These are phyloP conservation scores for Uromyces viciae-fabae DNA, from an alignment of 1,284 basidiomycete species.

Conservation along the genomic window DNA sequence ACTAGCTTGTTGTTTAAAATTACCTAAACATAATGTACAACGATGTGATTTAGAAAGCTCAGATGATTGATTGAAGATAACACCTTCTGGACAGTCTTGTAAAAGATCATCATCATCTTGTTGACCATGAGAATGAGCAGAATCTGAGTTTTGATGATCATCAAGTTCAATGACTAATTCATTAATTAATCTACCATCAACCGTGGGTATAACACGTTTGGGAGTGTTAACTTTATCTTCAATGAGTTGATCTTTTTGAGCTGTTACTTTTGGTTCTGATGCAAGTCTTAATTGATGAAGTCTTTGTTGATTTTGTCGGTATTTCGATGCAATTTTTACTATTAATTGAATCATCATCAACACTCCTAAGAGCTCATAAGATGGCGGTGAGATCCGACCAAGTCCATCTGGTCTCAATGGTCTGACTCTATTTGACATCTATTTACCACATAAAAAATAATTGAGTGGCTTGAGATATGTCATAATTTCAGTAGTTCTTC, in stretches of 20 bases:
- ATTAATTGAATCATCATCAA: conserved; percentile 35
- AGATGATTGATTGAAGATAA: background rate
- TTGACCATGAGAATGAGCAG: no score
- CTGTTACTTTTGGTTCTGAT: background rate
- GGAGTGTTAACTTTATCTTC: background rate
- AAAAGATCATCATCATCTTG: background rate
- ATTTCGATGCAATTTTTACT: background rate
- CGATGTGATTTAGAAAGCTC: background rate
- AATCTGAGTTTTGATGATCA: background rate
- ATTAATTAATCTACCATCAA: conserved; percentile 32
- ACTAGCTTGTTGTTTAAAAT: conserved; percentile 29
- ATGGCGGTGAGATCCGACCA: conserved; percentile 21
- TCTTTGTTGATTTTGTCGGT: conserved; percentile 10
- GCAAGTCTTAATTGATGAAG: background rate
- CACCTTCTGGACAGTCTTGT: conserved; percentile 31
- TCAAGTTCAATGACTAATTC: conserved; percentile 23
- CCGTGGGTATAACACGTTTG: conserved; percentile 1
- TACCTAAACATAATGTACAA: conserved; percentile 38
- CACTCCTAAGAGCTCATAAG: conserved; percentile 36
- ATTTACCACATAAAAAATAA: background rate
- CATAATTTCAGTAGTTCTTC: no score
- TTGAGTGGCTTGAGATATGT: background rate
- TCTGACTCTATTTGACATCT: conserved; percentile 31
- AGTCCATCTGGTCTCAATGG: conserved; percentile 29
- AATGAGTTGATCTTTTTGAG: background rate